Evolutionary conservation across 1,139 yeast species (phyloP).

Genomic region (Eremothecium cymbalariae): DNA sequence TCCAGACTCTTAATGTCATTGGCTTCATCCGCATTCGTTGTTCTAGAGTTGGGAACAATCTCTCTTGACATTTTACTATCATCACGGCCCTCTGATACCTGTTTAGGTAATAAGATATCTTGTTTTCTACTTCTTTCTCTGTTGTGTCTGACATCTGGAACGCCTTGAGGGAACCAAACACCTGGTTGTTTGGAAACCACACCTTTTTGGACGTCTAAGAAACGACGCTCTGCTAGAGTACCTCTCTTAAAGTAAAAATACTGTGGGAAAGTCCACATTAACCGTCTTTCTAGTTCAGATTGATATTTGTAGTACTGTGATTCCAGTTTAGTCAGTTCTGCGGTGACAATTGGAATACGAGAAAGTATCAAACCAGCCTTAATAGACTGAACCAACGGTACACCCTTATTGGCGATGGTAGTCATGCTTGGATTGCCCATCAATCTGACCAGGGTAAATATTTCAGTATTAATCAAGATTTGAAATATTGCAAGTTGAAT

Average conservation of each 20-base stretch:
- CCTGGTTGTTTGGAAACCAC: conserved; percentile 68
- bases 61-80: conserved; percentile 55
- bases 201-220: conserved; percentile 63
- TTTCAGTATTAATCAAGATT: too few species aligned
- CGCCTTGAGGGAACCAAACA: conserved; percentile 71
- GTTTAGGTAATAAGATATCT: conserved; percentile 57
- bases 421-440: conserved; percentile 1
- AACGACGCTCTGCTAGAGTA: conserved; percentile 78
- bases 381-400: conserved; percentile 16
- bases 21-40: conserved; percentile 63
- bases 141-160: conserved; percentile 77
- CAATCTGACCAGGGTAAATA: too few species aligned
- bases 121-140: conserved; percentile 86
- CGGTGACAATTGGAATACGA: conserved; percentile 76
- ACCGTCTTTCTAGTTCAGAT: conserved; percentile 73
- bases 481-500: too few species aligned
- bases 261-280: conserved; percentile 97
- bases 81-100: conserved; percentile 36
- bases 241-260: conserved; percentile 90
- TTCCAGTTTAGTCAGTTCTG: conserved; percentile 67
- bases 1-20: conserved; percentile 64
- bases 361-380: conserved; percentile 56
- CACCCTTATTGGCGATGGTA: not conserved
- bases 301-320: conserved; percentile 73
- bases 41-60: conserved; percentile 61